Percentiles rank a stretch among this genome's conserved stretches.
Evolutionary conservation across 176 grass and related monocot species (phyloP).

Genomic region (Zoysia pacifica): DNA sequence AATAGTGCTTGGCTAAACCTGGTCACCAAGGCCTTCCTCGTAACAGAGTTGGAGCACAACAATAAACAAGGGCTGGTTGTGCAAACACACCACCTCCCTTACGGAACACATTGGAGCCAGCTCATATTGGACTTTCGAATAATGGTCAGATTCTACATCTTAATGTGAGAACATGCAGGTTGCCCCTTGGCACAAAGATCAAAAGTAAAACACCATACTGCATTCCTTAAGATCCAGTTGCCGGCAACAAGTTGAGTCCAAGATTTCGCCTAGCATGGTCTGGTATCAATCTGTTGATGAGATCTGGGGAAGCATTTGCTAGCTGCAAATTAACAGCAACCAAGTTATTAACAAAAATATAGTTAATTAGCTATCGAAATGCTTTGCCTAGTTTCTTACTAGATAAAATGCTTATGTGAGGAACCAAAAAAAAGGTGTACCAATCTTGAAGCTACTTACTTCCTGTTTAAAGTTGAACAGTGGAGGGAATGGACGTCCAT

Average conservation of each 20-base stretch:
- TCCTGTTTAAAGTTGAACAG: slow-evolving; percentile 81
- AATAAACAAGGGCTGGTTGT: slow-evolving; percentile 42
- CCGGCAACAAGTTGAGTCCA: slow-evolving; percentile 51
- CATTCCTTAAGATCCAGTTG: slow-evolving; percentile 42
- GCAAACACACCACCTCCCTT: slow-evolving; percentile 25
- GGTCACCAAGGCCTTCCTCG: slow-evolving; percentile 13
- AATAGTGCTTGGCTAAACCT: slow-evolving; percentile 28
- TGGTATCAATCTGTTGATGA: slow-evolving; percentile 83
- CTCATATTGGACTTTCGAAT: slow-evolving; percentile 40
- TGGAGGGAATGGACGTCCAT: slow-evolving; percentile 69
- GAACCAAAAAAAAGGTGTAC: slow-evolving; percentile 14
- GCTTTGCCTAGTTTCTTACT: background rate
- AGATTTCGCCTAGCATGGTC: slow-evolving; percentile 71
- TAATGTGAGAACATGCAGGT: slow-evolving; percentile 46
- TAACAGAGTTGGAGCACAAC: slow-evolving; percentile 37
- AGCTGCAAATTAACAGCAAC: slow-evolving; percentile 54
- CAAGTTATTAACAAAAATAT: background rate
- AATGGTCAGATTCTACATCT: slow-evolving; percentile 67
- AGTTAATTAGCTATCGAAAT: background rate
- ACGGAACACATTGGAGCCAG: slow-evolving; percentile 41
- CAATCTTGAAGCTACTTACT: slow-evolving; percentile 54
- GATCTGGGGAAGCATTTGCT: slow-evolving; percentile 67
- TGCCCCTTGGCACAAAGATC: slow-evolving; percentile 43
- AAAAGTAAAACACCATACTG: slow-evolving; percentile 24
- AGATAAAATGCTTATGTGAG: background rate